A percentile compares a stretch with the other conserved stretches of the same genome.
phyloP scores from a whole-genome alignment of 2,329 filamentous ascomycete genomes.

The Aureobasidium sp. region DNA sequence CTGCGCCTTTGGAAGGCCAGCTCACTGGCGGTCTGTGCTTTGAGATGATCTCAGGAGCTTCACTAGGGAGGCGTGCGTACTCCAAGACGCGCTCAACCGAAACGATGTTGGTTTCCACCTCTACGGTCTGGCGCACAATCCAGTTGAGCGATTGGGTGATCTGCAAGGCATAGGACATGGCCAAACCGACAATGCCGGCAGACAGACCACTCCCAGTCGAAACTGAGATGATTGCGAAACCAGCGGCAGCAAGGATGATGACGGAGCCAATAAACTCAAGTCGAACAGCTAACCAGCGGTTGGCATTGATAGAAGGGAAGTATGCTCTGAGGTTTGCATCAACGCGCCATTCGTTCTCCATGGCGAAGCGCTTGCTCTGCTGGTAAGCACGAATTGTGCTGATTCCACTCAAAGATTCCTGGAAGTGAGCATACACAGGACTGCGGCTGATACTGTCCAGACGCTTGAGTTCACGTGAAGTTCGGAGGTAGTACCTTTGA shows the following conservation, averaged over 20 bases:
- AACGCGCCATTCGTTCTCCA: conserved; percentile 96
- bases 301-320: conserved; percentile 88
- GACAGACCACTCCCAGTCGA: conserved; percentile 57
- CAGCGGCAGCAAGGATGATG: conserved; percentile 82
- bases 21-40: conserved; percentile 78
- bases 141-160: conserved; percentile 97
- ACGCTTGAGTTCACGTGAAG: conserved; percentile 91
- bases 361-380: conserved; percentile 77
- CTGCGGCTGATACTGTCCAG: conserved; percentile 92
- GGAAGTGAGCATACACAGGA: conserved; percentile 97
- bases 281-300: conserved; percentile 85
- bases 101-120: conserved; percentile 99
- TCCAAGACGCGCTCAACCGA: conserved; percentile 96
- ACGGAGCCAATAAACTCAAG: conserved; percentile 92
- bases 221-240: conserved; percentile 75
- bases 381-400: conserved; percentile 92
- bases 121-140: conserved; percentile 97
- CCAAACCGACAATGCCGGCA: conserved; percentile 75
- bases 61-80: conserved; percentile 83
- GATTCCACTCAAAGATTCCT: conserved; percentile 89
- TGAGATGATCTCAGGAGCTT: conserved; percentile 89
- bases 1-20: conserved; percentile 84
- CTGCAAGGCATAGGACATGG: conserved; percentile 95
- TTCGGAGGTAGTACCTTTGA: conserved; percentile 93
- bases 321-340: conserved; percentile 92